phyloP scores from a whole-genome alignment of 139 green algal genomes.

The Eudorina sp. region DNA sequence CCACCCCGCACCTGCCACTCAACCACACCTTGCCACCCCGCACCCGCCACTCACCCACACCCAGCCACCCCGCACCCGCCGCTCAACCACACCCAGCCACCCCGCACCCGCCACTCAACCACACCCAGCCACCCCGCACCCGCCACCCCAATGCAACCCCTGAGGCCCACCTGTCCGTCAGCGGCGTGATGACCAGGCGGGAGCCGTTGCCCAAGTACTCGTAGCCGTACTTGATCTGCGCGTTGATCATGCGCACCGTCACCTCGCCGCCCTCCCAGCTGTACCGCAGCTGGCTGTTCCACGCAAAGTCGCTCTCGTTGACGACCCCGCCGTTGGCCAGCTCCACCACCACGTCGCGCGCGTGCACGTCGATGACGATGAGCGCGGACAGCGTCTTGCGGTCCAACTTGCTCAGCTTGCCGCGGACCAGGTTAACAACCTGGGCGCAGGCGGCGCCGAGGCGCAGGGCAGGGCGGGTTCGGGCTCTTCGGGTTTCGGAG shows the following conservation, averaged over 20 bases:
- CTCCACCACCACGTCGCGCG: conserved; percentile 72
- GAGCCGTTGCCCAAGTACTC: conserved; percentile 89
- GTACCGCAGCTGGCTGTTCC: conserved; percentile 86
- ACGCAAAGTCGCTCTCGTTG: conserved; percentile 80
- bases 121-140: too few species aligned
- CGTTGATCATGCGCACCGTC: conserved; percentile 84
- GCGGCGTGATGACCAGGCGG: conserved; percentile 86
- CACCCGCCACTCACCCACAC: background rate
- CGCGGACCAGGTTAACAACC: conserved; percentile 73
- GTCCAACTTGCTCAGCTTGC: conserved; percentile 74
- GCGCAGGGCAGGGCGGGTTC: background rate
- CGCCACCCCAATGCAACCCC: background rate
- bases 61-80: too few species aligned
- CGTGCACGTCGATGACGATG: conserved; percentile 89
- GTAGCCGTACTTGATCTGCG: conserved; percentile 78
- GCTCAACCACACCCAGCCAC: background rate
- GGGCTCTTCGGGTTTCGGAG: too few species aligned
- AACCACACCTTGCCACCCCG: too few species aligned
- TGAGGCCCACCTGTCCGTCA: conserved; percentile 74
- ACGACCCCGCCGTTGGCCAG: conserved; percentile 51
- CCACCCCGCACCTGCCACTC: background rate
- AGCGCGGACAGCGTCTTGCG: conserved; percentile 84
- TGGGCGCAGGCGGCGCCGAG: conserved; percentile 1
- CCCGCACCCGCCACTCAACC: too few species aligned
- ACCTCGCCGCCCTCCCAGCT: conserved; percentile 80